phyloP scores from a whole-genome alignment of 768 basidiomycete genomes.

The Amanita polypyramis region DNA sequence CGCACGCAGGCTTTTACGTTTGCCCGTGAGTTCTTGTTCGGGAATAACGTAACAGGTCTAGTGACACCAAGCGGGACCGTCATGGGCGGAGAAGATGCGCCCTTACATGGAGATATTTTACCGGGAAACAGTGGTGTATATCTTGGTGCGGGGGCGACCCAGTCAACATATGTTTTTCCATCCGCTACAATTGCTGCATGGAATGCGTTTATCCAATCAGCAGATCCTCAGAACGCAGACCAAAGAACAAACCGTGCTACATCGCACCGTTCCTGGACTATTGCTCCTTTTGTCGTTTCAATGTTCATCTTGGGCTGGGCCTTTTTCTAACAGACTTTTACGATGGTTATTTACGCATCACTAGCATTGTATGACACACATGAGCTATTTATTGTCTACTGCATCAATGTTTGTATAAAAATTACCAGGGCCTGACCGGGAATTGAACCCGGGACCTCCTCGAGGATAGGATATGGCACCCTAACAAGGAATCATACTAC shows the following conservation, averaged over 20 bases:
- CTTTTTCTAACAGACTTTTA: conserved; percentile 1
- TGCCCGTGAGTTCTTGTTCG: conserved; percentile 57
- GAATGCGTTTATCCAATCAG: conserved; percentile 36
- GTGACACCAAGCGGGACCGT: conserved; percentile 30
- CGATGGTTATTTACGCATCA: background rate
- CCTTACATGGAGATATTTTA: conserved; percentile 35
- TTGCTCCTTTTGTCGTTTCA: background rate
- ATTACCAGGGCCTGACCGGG: conserved; percentile 76
- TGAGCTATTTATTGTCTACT: no score
- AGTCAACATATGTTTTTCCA: conserved; percentile 45
- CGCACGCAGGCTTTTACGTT: conserved; percentile 48
- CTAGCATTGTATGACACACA: background rate
- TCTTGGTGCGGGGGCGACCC: conserved; percentile 38
- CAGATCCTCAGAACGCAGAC: conserved; percentile 9
- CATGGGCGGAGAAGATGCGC: conserved; percentile 38
- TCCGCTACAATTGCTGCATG: conserved; percentile 46
- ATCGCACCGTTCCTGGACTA: background rate
- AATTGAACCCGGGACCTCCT: conserved; percentile 88
- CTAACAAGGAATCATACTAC: conserved; percentile 61
- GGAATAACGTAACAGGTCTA: conserved; percentile 47
- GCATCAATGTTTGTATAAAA: no score
- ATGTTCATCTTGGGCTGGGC: conserved; percentile 4
- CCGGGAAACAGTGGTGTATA: conserved; percentile 46
- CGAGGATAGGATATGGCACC: conserved; percentile 28
- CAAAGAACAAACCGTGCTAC: background rate